A percentile compares a stretch with the other conserved stretches of the same genome.
Conservation (phyloP, 441 rosid species). For the Macaranga tanarius region DNA sequence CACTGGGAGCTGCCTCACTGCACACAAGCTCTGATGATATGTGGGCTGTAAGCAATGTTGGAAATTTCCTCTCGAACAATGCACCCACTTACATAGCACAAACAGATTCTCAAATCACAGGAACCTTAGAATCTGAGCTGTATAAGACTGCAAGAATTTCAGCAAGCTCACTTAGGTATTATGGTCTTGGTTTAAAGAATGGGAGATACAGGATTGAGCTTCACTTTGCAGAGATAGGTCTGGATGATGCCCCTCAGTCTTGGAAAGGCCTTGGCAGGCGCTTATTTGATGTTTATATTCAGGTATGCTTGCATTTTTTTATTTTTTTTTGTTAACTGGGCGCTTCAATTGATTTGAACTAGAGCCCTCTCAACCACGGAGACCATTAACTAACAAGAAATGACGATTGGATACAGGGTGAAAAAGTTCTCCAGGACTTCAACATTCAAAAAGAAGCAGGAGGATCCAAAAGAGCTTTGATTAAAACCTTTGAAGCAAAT, state of each 20-base stretch:
- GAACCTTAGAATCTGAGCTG: conserved; percentile 45
- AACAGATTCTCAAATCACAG: conserved; percentile 43
- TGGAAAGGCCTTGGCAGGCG: conserved; percentile 57
- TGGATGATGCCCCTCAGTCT: conserved; percentile 36
- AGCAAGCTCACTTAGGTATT: conserved; percentile 47
- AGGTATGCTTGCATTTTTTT: conserved; percentile 27
- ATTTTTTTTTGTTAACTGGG: too few relatives aligned
- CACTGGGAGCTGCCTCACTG: conserved; percentile 40
- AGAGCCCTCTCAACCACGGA: too few relatives aligned
- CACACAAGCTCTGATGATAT: conserved; percentile 29
- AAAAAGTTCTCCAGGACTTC: conserved; percentile 45
- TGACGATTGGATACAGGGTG: conserved; percentile 34
- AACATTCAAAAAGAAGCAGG: conserved; percentile 52
- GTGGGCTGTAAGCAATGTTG: conserved; percentile 47
- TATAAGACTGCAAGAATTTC: conserved; percentile 50
- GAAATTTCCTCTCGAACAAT: conserved; percentile 41
- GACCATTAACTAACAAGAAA: neutral
- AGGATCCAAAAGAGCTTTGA: conserved; percentile 46
- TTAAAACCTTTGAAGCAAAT: conserved; percentile 39
- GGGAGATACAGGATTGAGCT: conserved; percentile 44
- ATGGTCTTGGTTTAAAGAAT: conserved; percentile 44
- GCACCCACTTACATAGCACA: conserved; percentile 31
- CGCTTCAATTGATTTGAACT: too few relatives aligned
- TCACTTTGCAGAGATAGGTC: conserved; percentile 48
- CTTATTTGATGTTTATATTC: conserved; percentile 45